Conservation (phyloP, 169 alveolate species). For the Plasmodium fragile region DNA sequence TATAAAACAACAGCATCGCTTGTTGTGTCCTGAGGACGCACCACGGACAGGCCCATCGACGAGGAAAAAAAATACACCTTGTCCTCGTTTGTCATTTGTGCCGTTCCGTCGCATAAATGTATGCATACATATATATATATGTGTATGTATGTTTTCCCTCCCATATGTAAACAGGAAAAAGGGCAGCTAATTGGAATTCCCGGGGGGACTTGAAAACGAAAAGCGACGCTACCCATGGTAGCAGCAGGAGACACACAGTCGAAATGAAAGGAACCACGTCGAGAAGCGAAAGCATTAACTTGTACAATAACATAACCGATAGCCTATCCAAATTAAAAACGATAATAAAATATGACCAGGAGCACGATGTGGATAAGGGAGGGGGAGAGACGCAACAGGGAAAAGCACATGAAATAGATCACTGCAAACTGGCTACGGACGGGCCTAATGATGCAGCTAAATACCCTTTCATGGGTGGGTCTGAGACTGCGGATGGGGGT, state of each 20-base stretch:
- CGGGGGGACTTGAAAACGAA: not conserved
- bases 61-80: not conserved
- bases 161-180: not conserved
- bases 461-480: not conserved
- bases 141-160: not conserved
- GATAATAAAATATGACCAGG: constrained; percentile 44
- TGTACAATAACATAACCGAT: constrained; percentile 51
- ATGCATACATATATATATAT: not conserved
- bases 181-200: not conserved
- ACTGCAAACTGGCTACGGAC: not conserved
- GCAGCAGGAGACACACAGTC: not conserved
- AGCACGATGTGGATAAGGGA: not conserved
- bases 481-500: not conserved
- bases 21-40: not conserved
- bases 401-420: not conserved
- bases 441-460: not conserved
- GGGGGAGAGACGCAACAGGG: not conserved
- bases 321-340: constrained; percentile 62
- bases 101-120: not conserved
- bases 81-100: not conserved
- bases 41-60: not conserved
- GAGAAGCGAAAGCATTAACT: constrained; percentile 10
- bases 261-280: constrained; percentile 3
- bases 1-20: not conserved
- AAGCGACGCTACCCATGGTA: not conserved